Percentiles rank a stretch among this genome's conserved stretches.
phyloP scores from a whole-genome alignment of 2,329 filamentous ascomycete species.

The Coniochaeta sp. region DNA sequence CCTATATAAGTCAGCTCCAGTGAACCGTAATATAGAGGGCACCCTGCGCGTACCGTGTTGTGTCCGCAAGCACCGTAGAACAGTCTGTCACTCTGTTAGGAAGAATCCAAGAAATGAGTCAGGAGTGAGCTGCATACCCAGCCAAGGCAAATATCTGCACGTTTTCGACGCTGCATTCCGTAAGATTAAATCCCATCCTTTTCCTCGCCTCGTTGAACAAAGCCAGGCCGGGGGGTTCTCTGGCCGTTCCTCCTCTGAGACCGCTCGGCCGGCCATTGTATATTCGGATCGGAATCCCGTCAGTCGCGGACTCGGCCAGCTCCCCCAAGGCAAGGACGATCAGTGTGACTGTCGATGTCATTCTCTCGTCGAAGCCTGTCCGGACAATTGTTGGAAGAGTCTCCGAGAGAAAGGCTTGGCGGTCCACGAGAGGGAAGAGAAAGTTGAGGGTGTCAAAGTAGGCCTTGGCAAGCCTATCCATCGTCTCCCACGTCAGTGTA shows the following conservation, averaged over 20 bases:
- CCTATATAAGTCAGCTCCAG: slow-evolving; percentile 26
- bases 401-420: slow-evolving; percentile 43
- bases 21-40: not conserved
- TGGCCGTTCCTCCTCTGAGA: slow-evolving; percentile 40
- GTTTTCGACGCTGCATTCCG: slow-evolving; percentile 49
- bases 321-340: slow-evolving; percentile 54
- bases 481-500: slow-evolving; percentile 37
- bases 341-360: slow-evolving; percentile 43
- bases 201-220: slow-evolving; percentile 57
- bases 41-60: slow-evolving; percentile 33
- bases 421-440: slow-evolving; percentile 50
- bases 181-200: slow-evolving; percentile 50
- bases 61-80: slow-evolving; percentile 47
- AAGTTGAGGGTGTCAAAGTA: slow-evolving; percentile 57
- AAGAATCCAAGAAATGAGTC: not conserved
- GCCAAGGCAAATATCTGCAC: slow-evolving; percentile 51
- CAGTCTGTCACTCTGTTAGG: slow-evolving; percentile 26
- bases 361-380: slow-evolving; percentile 42
- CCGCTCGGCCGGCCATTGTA: slow-evolving; percentile 41
- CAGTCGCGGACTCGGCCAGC: slow-evolving; percentile 43
- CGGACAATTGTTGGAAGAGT: slow-evolving; percentile 37
- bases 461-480: slow-evolving; percentile 41
- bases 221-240: slow-evolving; percentile 47
- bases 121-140: slow-evolving; percentile 31
- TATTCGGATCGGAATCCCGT: slow-evolving; percentile 35